A percentile compares a stretch with the other conserved stretches of the same genome.
phyloP scores from a whole-genome alignment of 1,139 yeast genomes.

The Candida tropicalis region DNA sequence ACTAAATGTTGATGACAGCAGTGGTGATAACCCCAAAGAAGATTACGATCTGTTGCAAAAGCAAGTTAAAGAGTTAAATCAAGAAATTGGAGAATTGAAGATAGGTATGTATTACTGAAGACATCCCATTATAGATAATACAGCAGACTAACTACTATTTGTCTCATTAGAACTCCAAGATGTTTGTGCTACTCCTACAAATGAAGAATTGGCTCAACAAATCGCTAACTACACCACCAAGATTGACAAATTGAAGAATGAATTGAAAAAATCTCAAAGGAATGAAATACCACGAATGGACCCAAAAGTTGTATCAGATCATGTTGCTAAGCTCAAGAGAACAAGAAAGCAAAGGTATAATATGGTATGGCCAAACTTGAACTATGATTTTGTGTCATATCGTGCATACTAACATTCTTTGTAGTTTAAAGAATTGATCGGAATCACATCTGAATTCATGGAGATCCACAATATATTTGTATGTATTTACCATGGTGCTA shows the following conservation, averaged over 20 bases:
- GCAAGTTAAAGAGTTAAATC: slow-evolving; percentile 4
- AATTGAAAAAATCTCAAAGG: not conserved
- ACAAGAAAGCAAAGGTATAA: slow-evolving; percentile 5
- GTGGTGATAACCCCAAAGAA: slow-evolving; percentile 1
- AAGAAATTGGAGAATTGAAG: slow-evolving; percentile 12
- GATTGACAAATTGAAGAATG: not conserved
- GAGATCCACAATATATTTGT: slow-evolving; percentile 7
- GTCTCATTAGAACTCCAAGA: slow-evolving; percentile 6
- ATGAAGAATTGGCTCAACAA: slow-evolving; percentile 5
- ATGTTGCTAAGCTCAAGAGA: slow-evolving; percentile 6
- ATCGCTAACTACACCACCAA: not conserved
- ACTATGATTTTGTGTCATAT: not conserved
- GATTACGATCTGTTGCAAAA: slow-evolving; percentile 10
- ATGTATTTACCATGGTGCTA: not conserved
- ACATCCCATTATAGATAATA: not conserved
- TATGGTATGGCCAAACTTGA: slow-evolving; percentile 8
- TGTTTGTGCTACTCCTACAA: slow-evolving; percentile 12
- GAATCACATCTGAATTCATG: slow-evolving; percentile 5
- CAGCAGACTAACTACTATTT: slow-evolving; percentile 1
- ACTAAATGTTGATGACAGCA: slow-evolving; percentile 7
- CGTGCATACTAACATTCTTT: not conserved
- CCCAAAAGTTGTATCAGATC: not conserved
- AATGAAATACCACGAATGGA: not conserved
- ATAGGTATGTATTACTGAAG: slow-evolving; percentile 8
- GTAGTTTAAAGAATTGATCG: slow-evolving; percentile 8